Base-by-base conservation (phyloP, 2,329 filamentous ascomycete species). In the Phialemonium atrogriseum region DNA sequence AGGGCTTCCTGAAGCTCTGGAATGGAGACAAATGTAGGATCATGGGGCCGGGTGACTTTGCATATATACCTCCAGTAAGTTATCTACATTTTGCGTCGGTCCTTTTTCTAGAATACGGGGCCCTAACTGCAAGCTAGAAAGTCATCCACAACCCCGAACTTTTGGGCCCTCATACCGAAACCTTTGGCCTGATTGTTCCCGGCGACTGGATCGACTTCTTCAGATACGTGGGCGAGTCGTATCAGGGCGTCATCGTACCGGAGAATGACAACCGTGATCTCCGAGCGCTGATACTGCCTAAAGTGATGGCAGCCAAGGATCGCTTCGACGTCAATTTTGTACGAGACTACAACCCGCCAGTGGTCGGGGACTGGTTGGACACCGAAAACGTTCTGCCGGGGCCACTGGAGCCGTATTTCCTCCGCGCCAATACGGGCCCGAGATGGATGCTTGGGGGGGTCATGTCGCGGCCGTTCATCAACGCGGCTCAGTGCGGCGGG, bases 181-280 rank as follows among this genome's bases (percentile, higher is more conserved):
- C 62, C 13, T 51, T 69, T 2, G 69, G 70, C 10, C 49, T 77
- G 4, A 66, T 76, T 17, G 66, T 67, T 0, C 71, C 71, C 0
- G 71, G 69, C 5, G 70, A 71, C 44, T 76, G 71, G 72, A 56
- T 73, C 17, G 70, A 76, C 41, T 76, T 77, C 54, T 77, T 76
- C 54, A 62, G 71, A 30, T 67, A 71, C 44, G 62, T 76, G 7
- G 62, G 61, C 17, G 70, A 76, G 46, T 55, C 64, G 0, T 74
- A 66, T 34, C 39, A 52, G 4, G 69, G 70, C 1, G 42, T 66
- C 1, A 40, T 73, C 12, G 59, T 69, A 11, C 70, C 71, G 1
- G 62, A 70, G 30, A 48, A 54, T 21, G 71, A 76, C 44, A 43
- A 61, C n/a, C 63, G 71, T 2, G 64, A 72, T 40, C 51, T 71